phyloP scores from a whole-genome alignment of 192 early-diverging fungal species.

The Linderina pennispora region DNA sequence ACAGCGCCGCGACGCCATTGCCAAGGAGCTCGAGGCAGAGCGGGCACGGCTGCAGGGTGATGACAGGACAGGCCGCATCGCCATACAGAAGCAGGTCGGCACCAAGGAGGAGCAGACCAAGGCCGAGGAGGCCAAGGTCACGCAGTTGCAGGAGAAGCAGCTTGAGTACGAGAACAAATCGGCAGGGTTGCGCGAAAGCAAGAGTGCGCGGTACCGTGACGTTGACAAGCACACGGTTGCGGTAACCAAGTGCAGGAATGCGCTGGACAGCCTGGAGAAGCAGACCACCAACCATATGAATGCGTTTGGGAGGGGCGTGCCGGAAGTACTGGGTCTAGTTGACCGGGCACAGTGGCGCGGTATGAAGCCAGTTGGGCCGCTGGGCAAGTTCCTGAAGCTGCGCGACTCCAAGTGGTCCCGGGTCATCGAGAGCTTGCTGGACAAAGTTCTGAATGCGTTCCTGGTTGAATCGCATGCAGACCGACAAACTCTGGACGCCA shows the following conservation, averaged over 20 bases:
- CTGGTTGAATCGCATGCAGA: constrained; percentile 65
- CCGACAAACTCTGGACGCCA: constrained; percentile 43
- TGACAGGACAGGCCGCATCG: constrained; percentile 24
- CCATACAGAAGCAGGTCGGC: constrained; percentile 5
- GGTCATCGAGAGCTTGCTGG: constrained; percentile 59
- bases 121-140: constrained; percentile 23
- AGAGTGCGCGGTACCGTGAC: constrained; percentile 7
- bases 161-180: constrained; percentile 16
- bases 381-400: constrained; percentile 61
- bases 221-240: constrained; percentile 11
- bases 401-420: constrained; percentile 50
- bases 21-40: constrained; percentile 25
- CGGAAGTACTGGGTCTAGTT: constrained; percentile 55
- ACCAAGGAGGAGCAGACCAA: constrained; percentile 20
- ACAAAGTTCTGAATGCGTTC: constrained; percentile 58
- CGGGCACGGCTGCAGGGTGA: constrained; percentile 26
- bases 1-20: constrained; percentile 22
- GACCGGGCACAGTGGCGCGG: constrained; percentile 37
- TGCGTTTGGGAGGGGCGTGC: constrained; percentile 65
- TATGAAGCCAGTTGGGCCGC: constrained; percentile 59
- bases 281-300: constrained; percentile 61
- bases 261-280: constrained; percentile 47
- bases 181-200: constrained; percentile 13
- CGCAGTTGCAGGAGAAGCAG: constrained; percentile 26
- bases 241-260: constrained; percentile 14